Evolutionary conservation across 345 rosid species (phyloP).

Genomic region (Boechera retrofracta): DNA sequence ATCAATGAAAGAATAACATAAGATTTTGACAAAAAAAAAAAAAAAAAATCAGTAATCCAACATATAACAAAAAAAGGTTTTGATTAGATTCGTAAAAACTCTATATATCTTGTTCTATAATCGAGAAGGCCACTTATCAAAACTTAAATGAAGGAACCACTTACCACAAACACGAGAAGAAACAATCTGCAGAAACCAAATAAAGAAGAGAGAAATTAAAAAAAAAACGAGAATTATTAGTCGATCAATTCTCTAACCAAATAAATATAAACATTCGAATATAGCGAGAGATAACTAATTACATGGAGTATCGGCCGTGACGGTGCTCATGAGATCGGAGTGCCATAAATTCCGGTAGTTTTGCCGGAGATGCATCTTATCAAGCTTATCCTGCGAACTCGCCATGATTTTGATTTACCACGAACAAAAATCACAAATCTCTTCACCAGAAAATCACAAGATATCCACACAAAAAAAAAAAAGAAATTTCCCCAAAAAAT

Average conservation of each 20-base stretch:
- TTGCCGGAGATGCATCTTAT: slow-evolving; percentile 94
- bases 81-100: neutral
- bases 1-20: neutral
- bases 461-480: slow-evolving; percentile 8
- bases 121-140: neutral
- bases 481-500: neutral
- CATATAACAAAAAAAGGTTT: neutral
- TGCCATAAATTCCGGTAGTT: slow-evolving; percentile 91
- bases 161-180: slow-evolving; percentile 42
- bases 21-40: neutral
- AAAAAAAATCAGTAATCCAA: neutral
- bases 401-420: slow-evolving; percentile 36
- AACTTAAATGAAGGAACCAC: neutral
- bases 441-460: neutral
- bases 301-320: slow-evolving; percentile 74
- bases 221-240: slow-evolving; percentile 12
- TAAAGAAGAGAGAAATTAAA: neutral
- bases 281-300: neutral
- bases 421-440: neutral
- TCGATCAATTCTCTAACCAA: slow-evolving; percentile 1
- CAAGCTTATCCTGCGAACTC: slow-evolving; percentile 64
- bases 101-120: neutral
- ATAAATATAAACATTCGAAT: neutral
- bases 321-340: slow-evolving; percentile 70
- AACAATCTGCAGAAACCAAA: slow-evolving; percentile 68